phyloP scores from a whole-genome alignment of 345 rosid species.

The Raphanus raphanistrum region DNA sequence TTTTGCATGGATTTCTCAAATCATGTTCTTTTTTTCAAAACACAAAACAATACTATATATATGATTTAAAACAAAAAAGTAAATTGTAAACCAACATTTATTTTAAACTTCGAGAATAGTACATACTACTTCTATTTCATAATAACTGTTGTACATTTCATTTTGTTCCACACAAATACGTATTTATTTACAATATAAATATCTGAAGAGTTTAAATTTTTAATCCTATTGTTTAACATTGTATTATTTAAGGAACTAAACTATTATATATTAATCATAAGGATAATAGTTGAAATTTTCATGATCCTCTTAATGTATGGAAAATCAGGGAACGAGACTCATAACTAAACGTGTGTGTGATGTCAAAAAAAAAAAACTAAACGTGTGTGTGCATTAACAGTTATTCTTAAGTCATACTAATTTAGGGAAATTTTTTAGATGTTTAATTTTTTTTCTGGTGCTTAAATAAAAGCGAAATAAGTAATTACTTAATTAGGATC shows the following conservation, averaged over 20 bases:
- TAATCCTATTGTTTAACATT: neutral
- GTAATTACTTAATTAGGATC: neutral
- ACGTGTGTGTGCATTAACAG: neutral
- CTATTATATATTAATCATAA: neutral
- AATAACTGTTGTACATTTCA: neutral
- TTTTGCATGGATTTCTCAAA: neutral
- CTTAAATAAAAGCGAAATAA: neutral
- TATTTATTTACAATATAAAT: neutral
- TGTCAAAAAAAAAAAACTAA: neutral
- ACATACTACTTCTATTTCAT: neutral
- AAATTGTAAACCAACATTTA: neutral
- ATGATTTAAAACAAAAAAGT: neutral
- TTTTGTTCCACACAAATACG: neutral
- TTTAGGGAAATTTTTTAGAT: neutral
- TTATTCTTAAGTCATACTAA: neutral
- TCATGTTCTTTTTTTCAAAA: neutral
- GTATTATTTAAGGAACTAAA: neutral
- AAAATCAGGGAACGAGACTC: neutral
- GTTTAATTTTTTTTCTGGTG: neutral
- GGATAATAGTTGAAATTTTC: neutral
- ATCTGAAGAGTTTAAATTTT: neutral
- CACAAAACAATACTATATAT: neutral
- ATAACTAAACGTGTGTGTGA: neutral
- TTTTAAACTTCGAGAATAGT: neutral
- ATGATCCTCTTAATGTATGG: neutral